These are phyloP conservation scores for Dipteronia dyeriana DNA, from an alignment of 345 rosid species.

Conservation along the genomic window DNA sequence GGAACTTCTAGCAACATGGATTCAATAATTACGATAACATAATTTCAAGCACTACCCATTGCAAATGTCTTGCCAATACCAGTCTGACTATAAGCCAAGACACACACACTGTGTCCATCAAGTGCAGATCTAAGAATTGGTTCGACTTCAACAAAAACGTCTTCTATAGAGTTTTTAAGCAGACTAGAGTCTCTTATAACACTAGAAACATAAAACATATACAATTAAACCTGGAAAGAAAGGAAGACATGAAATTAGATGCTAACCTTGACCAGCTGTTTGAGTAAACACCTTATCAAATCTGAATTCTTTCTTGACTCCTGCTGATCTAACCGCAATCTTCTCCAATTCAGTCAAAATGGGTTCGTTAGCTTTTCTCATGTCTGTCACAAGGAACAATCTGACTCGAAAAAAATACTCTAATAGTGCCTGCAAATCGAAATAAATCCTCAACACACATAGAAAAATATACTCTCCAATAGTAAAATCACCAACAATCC, in stretches of 20 bases:
- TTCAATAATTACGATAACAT: not conserved
- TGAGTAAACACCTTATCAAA: conserved; percentile 74
- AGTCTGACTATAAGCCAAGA: conserved; percentile 95
- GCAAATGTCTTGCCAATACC: conserved; percentile 96
- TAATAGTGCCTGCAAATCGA: too few species aligned
- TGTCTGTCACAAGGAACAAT: conserved; percentile 48
- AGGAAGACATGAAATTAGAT: not conserved
- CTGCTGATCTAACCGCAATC: conserved; percentile 52
- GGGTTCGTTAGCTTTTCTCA: conserved; percentile 50
- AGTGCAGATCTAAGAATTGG: conserved; percentile 87
- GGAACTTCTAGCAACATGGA: not conserved
- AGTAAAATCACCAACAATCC: too few species aligned
- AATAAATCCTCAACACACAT: too few species aligned
- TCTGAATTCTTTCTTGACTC: conserved; percentile 63
- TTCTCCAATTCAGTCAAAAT: conserved; percentile 46
- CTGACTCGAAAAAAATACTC: too few species aligned
- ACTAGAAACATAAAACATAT: conserved; percentile 12
- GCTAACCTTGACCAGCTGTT: conserved; percentile 77
- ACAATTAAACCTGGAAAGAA: conserved; percentile 16
- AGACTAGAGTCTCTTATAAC: conserved; percentile 39
- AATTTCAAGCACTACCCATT: conserved; percentile 55
- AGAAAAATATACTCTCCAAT: too few species aligned
- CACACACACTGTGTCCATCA: conserved; percentile 85
- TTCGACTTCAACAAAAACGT: conserved; percentile 73
- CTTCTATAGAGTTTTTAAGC: conserved; percentile 63